phyloP scores from a whole-genome alignment of 371 early-diverging fungal genomes.

The Nosema muscidifuracis region DNA sequence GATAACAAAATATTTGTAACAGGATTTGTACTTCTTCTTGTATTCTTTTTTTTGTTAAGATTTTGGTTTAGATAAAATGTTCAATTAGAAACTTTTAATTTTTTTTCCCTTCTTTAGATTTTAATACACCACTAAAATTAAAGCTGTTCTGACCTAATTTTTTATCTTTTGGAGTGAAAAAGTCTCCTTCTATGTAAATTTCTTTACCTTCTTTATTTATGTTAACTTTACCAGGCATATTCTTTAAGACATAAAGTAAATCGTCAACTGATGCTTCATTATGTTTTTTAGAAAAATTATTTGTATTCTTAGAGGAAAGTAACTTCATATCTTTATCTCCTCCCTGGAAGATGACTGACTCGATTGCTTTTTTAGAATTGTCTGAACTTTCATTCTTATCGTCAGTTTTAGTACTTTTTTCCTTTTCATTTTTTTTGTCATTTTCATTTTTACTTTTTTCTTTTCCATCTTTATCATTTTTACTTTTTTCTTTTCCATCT shows the following conservation, averaged over 20 bases:
- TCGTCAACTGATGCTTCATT: conserved; percentile 22
- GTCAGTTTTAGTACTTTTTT: background rate
- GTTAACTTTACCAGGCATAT: conserved; percentile 37
- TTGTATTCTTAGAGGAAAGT: background rate
- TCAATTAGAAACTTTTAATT: background rate
- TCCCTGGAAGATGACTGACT: background rate
- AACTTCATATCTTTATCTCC: conserved; percentile 1
- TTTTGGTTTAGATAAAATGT: conserved; percentile 44
- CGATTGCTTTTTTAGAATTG: background rate
- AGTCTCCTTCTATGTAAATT: conserved; percentile 44
- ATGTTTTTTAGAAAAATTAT: background rate
- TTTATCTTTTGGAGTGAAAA: conserved; percentile 33
- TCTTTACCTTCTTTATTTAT: conserved; percentile 14
- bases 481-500: background rate
- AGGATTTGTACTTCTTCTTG: conserved; percentile 41
- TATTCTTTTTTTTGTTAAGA: conserved; percentile 50
- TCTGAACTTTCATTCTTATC: conserved; percentile 11
- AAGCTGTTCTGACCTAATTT: conserved; percentile 25
- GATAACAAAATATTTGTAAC: conserved; percentile 48
- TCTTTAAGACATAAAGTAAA: conserved; percentile 48
- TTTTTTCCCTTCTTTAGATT: background rate
- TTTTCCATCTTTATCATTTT: background rate
- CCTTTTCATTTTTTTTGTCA: background rate
- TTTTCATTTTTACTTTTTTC: background rate
- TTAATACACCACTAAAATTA: conserved; percentile 39